Evolutionary conservation across 2,329 filamentous ascomycete genomes (phyloP), one percentile per base, ranked within the genome.

Genomic region (Pochonia chlamydosporia): DNA sequence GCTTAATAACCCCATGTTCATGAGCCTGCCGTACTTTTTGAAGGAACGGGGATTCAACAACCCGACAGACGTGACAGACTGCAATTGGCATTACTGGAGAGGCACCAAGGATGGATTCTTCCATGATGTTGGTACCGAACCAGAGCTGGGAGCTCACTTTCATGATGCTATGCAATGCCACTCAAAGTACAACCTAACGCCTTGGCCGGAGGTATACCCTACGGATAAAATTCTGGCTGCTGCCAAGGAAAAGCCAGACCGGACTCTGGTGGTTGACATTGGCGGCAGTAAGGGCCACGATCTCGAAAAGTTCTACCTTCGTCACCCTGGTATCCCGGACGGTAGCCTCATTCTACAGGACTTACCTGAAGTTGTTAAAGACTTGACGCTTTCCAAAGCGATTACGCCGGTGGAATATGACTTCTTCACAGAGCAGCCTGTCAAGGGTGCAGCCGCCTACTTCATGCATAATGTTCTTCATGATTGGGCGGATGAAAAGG

Each of bases 401-500:
- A 63, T 71, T 40, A 52, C 55, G 4, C 51, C 57, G 3, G 56
- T 58, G 44, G 50, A 54, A 2, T 61, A 72, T 48, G 63, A 71
- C 44, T 59, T 61, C 39, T 59, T 71, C 46, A 63, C 58, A 0
- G 58, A 63, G 5, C 69, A 73, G 44, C 67, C 67, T 0, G 51
- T 73, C 7, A 62, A 57, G 21, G 69, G 67, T 3, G 70, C 70
- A 0, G 62, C 62, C 5, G 60, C 56, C 52, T 78, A 75, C 52
- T 62, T 76, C 35, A 62, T 77, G 51, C 70, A 73, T 24, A 64
- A 66, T 49, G 73, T 78, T 18, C 54, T 78, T 3, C 74, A 78
- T 51, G 72, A 76, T 54, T 77, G 73, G 73, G 62, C 68, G 0
- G 70, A 76, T 23, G 60, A 60, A 2, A 58, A 69, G 11, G 57